Conservation (phyloP, 192 early-diverging fungal species). For the Coemansia sp. region DNA sequence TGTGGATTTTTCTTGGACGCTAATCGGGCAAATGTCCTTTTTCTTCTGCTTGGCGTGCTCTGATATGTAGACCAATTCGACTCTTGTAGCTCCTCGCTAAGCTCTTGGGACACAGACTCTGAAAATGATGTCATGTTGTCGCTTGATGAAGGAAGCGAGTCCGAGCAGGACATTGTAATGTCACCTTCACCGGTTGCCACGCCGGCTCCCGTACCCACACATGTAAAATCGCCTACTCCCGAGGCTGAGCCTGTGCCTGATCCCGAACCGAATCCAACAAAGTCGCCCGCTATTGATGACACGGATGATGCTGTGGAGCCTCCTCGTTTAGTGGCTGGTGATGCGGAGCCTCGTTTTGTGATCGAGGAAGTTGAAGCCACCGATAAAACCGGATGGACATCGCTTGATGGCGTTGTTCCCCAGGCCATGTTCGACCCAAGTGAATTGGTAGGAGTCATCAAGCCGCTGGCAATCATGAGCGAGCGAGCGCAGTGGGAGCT, state of each 20-base stretch:
- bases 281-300: background rate
- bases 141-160: background rate
- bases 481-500: constrained; percentile 41
- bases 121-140: constrained; percentile 1
- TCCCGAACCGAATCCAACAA: too few species aligned
- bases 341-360: background rate
- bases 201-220: background rate
- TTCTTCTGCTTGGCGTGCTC: background rate
- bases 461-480: constrained; percentile 18
- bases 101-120: constrained; percentile 28
- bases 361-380: background rate
- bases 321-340: background rate
- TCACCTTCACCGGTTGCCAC: background rate
- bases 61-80: constrained; percentile 15
- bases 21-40: background rate
- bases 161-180: background rate
- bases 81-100: constrained; percentile 33
- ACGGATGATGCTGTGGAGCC: background rate
- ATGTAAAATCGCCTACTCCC: background rate
- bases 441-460: background rate
- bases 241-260: background rate
- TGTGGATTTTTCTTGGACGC: background rate
- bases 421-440: constrained; percentile 10
- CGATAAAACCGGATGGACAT: constrained; percentile 3
- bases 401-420: background rate